Percentiles rank a stretch among this genome's conserved stretches.
These are phyloP conservation scores for Ustanciosporium gigantosporum DNA, from an alignment of 1,284 basidiomycete species.

Conservation along the genomic window DNA sequence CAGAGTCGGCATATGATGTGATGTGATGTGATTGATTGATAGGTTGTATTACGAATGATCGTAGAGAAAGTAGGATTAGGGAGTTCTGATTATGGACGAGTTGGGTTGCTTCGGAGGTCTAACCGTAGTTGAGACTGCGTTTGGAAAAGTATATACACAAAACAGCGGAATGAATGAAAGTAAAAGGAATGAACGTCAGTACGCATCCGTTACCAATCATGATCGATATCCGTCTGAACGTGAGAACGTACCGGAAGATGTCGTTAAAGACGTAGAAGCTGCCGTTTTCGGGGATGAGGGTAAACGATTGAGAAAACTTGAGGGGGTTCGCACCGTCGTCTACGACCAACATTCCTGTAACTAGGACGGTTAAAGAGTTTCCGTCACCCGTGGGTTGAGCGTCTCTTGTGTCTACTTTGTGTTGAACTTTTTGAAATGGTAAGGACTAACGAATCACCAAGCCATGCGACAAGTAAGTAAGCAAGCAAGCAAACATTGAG, in stretches of 20 bases:
- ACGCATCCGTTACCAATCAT: too few species aligned
- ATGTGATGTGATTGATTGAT: too few species aligned
- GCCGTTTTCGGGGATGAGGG: conserved; percentile 76
- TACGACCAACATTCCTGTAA: conserved; percentile 76
- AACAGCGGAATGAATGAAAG: too few species aligned
- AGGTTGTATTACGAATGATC: too few species aligned
- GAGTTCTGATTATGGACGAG: too few species aligned
- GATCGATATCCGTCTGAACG: too few species aligned
- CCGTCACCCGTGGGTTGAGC: conserved; percentile 79
- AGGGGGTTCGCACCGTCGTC: conserved; percentile 20
- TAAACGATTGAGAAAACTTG: conserved; percentile 68
- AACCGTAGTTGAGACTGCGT: conserved; percentile 56
- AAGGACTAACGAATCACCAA: conserved; percentile 68
- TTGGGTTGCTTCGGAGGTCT: too few species aligned
- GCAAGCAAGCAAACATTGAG: too few species aligned
- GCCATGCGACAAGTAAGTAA: too few species aligned
- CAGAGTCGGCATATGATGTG: too few species aligned
- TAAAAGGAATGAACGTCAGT: not conserved
- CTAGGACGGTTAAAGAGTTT: conserved; percentile 78
- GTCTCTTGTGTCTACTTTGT: conserved; percentile 82
- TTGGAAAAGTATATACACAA: too few species aligned
- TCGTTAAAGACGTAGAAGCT: conserved; percentile 79
- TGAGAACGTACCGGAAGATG: conserved; percentile 47
- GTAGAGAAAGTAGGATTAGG: too few species aligned
- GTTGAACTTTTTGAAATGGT: conserved; percentile 79